phyloP scores from a whole-genome alignment of 2,329 filamentous ascomycete species.

The Calonectria henricotiae region DNA sequence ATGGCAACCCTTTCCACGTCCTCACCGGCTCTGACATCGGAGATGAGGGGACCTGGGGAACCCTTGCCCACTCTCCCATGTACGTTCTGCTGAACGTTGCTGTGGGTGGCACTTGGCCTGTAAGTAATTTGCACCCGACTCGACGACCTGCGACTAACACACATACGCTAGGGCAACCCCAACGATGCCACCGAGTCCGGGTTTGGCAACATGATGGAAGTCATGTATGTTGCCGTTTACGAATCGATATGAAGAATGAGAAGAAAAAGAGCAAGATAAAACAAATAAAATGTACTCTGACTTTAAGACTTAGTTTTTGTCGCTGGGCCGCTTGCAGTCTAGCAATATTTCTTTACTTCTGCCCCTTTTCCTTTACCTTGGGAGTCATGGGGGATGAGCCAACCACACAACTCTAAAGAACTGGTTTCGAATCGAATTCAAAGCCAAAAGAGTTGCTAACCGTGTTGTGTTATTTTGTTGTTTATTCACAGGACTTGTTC shows the following conservation, averaged over 20 bases:
- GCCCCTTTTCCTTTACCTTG: background rate
- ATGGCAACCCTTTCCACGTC: slow-evolving; percentile 63
- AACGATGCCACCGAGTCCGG: slow-evolving; percentile 56
- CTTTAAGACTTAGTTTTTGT: slow-evolving; percentile 17
- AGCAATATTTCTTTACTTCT: slow-evolving; percentile 18
- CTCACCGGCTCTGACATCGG: slow-evolving; percentile 62
- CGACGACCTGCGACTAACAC: slow-evolving; percentile 29
- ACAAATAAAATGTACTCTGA: slow-evolving; percentile 11
- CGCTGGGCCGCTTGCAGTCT: background rate
- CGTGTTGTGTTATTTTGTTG: slow-evolving; percentile 26
- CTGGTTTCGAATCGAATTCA: too few relatives aligned
- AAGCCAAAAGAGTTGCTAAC: background rate
- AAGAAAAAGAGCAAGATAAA: background rate
- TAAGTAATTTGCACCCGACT: slow-evolving; percentile 44
- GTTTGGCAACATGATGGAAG: slow-evolving; percentile 62
- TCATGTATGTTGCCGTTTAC: slow-evolving; percentile 61
- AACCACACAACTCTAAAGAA: background rate
- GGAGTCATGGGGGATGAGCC: background rate
- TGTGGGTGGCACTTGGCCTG: slow-evolving; percentile 64
- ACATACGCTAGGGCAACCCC: slow-evolving; percentile 53
- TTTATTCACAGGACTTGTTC: background rate
- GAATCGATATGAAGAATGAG: slow-evolving; percentile 38
- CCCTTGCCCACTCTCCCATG: slow-evolving; percentile 61
- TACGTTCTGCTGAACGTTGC: slow-evolving; percentile 68
- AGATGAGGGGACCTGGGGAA: slow-evolving; percentile 62